Base-by-base conservation (phyloP, 2,329 filamentous ascomycete species). In the Teratosphaeria viscida region DNA sequence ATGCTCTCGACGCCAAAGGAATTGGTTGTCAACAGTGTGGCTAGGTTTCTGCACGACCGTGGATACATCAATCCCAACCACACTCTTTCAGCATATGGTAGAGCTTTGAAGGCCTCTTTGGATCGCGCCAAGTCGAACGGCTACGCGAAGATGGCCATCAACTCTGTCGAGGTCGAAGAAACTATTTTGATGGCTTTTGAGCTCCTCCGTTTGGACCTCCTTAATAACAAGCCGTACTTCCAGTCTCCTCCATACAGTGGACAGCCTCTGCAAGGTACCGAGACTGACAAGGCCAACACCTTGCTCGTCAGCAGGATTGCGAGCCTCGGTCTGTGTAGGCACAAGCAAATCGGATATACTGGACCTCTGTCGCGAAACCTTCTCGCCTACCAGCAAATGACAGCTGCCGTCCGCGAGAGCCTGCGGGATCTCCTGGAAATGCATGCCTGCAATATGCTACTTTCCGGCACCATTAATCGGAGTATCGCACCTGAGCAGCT, bases 301-400 rank as follows among this genome's bases (percentile, higher is more conserved):
- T 81, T 94, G 59, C 81, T 99, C 53, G 85, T 97, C 67, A 94
- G 91, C 66, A 87, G 94, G 47, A 87, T 92, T 62, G 89, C 92
- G 14, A 91, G 89, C 57, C 79, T 97, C 60, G 83, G 91, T 57
- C 90, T 88, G 69, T 80, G 97, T 62, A 84, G 86, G 35, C 94
- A 99, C 72, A 83, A 89, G 66, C 81, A 83, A 3, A 92, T 92
- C 66, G 94, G 94, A 34, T 99, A 96, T 74, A 96, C 92, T 1
- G 94, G 94, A 0, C 92, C 94, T 1, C 81, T 99, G 1, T 96
- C 91, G 78, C 87, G 94, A 73, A 91, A 92, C 65, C 80, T 96
- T 57, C 81, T 99, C 52, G 86, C 85, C 29, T 99, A 92, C 78
- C 88, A 90, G 62, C 92, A 90, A 1, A 80, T 97, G 60, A 85